These are phyloP conservation scores for Pestalotiopsis sp. DNA, from an alignment of 2,329 filamentous ascomycete genomes.

Conservation along the genomic window DNA sequence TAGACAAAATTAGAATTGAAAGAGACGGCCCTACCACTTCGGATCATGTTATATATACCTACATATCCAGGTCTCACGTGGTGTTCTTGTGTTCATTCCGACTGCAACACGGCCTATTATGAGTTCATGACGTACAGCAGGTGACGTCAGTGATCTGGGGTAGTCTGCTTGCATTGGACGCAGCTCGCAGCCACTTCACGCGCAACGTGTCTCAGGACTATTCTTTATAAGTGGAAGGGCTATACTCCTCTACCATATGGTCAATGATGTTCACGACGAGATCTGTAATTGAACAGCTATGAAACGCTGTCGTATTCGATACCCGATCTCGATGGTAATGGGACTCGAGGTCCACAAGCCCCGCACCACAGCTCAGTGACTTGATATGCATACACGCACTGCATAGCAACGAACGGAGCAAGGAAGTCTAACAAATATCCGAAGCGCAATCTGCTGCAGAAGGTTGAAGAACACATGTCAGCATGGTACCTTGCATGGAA, in stretches of 20 bases:
- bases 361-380: too few relatives aligned
- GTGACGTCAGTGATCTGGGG: conserved; percentile 7
- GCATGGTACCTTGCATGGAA: not conserved
- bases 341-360: too few relatives aligned
- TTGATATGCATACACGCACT: too few relatives aligned
- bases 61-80: not conserved
- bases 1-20: not conserved
- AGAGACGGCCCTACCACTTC: not conserved
- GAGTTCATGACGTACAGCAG: not conserved
- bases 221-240: not conserved
- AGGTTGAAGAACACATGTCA: not conserved
- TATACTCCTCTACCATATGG: not conserved
- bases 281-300: too few relatives aligned
- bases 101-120: not conserved
- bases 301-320: too few relatives aligned
- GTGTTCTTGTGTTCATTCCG: not conserved
- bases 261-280: not conserved
- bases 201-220: not conserved
- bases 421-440: too few relatives aligned
- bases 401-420: too few relatives aligned
- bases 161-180: not conserved
- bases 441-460: too few relatives aligned
- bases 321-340: too few relatives aligned
- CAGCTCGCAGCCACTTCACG: not conserved
- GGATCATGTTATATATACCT: not conserved